phyloP scores from a whole-genome alignment of 2,329 filamentous ascomycete species.

The Trichoderma cornu-damae region DNA sequence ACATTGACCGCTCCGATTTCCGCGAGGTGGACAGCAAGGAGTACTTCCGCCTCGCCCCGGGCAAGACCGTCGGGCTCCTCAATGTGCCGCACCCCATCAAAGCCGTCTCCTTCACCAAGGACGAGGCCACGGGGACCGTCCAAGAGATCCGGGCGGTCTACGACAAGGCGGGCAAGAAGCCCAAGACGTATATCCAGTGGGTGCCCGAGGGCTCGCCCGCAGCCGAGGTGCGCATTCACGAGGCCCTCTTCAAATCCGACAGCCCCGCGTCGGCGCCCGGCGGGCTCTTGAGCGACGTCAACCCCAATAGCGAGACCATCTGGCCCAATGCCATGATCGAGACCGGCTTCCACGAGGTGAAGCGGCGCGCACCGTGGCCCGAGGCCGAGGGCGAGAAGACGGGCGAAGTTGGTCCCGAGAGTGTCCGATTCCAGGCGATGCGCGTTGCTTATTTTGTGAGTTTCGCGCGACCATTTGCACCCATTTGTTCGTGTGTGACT shows the following conservation, averaged over 20 bases:
- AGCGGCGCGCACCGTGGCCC: slow-evolving; percentile 69
- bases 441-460: slow-evolving; percentile 71
- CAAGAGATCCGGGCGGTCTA: slow-evolving; percentile 58
- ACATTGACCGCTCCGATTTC: slow-evolving; percentile 57
- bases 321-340: slow-evolving; percentile 71
- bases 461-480: slow-evolving; percentile 14
- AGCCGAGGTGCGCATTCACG: slow-evolving; percentile 69
- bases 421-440: slow-evolving; percentile 80
- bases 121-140: slow-evolving; percentile 57
- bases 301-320: slow-evolving; percentile 70
- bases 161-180: slow-evolving; percentile 62
- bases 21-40: slow-evolving; percentile 66
- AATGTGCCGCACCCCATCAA: slow-evolving; percentile 67
- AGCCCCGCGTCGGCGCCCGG: slow-evolving; percentile 69
- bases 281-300: slow-evolving; percentile 77
- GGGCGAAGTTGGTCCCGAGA: slow-evolving; percentile 52
- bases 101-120: slow-evolving; percentile 63
- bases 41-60: slow-evolving; percentile 75
- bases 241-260: slow-evolving; percentile 74
- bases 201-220: slow-evolving; percentile 60
- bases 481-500: neutral
- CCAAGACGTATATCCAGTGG: slow-evolving; percentile 83
- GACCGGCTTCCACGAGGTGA: slow-evolving; percentile 70
- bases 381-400: slow-evolving; percentile 60
- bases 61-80: slow-evolving; percentile 69